Conservation (phyloP, 2,329 filamentous ascomycete species). For the Xylaria sp. region DNA sequence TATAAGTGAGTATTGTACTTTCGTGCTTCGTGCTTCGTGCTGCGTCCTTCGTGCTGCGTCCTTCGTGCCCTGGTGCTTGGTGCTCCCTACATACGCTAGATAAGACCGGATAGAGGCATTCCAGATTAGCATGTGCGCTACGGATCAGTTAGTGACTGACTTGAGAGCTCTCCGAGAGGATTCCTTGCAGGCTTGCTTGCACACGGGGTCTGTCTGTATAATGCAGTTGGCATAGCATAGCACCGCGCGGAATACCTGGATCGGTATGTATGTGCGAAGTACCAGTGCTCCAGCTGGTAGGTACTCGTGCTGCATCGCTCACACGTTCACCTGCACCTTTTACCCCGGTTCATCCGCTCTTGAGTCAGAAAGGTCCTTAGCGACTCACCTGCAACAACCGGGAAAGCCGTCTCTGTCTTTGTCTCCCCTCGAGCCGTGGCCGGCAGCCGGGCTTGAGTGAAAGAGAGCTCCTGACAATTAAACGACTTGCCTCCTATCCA, state of each 20-base stretch:
- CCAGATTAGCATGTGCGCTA: too few relatives aligned
- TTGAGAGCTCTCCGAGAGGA: too few relatives aligned
- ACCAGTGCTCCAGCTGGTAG: neutral
- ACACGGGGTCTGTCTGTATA: neutral
- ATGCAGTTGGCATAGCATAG: neutral
- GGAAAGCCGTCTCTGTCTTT: neutral
- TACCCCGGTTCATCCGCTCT: slow-evolving; percentile 25
- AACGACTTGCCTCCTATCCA: too few relatives aligned
- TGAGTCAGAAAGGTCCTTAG: slow-evolving; percentile 31
- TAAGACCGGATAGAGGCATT: too few relatives aligned
- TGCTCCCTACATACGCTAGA: too few relatives aligned
- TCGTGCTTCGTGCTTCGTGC: too few relatives aligned
- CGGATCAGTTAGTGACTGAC: neutral
- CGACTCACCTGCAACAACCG: slow-evolving; percentile 11
- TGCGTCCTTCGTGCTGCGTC: too few relatives aligned
- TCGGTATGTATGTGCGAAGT: slow-evolving; percentile 5
- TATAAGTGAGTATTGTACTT: neutral
- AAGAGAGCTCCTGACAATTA: neutral
- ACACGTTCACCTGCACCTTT: neutral
- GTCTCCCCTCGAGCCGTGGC: too few relatives aligned
- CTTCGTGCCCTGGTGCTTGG: too few relatives aligned
- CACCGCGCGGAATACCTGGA: neutral
- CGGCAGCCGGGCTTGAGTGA: slow-evolving; percentile 6
- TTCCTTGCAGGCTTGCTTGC: too few relatives aligned
- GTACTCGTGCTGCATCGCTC: slow-evolving; percentile 1